Percentiles rank a stretch among this genome's conserved stretches.
Conservation (phyloP, 768 basidiomycete species). For the Leccinellum rugosiceps region DNA sequence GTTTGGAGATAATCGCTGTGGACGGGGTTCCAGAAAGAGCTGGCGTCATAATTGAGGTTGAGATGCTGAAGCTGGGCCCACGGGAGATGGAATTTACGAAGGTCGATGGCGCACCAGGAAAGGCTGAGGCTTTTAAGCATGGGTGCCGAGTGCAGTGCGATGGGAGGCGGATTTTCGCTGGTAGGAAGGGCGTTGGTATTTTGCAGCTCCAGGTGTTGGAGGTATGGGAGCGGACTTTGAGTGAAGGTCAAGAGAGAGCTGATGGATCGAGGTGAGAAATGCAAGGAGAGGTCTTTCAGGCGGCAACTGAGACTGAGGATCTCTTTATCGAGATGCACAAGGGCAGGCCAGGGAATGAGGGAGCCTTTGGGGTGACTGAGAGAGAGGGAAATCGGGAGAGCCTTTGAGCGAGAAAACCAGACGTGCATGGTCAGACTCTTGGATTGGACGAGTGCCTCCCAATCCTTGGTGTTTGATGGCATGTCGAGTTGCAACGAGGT, state of each 20-base stretch:
- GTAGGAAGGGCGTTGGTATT: slow-evolving; percentile 24
- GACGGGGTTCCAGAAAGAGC: slow-evolving; percentile 27
- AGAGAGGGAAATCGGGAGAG: slow-evolving; percentile 26
- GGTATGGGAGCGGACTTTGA: slow-evolving; percentile 20
- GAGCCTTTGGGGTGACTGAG: slow-evolving; percentile 23
- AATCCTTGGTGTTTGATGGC: slow-evolving; percentile 17
- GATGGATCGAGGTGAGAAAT: slow-evolving; percentile 25
- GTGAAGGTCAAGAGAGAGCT: slow-evolving; percentile 27
- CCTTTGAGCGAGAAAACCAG: slow-evolving; percentile 30
- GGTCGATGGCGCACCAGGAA: slow-evolving; percentile 29
- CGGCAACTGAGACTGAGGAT: slow-evolving; percentile 24
- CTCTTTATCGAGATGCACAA: slow-evolving; percentile 30
- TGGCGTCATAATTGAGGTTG: slow-evolving; percentile 28
- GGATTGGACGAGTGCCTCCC: slow-evolving; percentile 26
- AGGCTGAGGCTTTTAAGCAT: slow-evolving; percentile 26
- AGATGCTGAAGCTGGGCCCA: slow-evolving; percentile 29
- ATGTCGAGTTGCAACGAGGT: slow-evolving; percentile 21
- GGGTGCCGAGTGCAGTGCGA: slow-evolving; percentile 26
- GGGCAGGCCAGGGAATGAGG: slow-evolving; percentile 23
- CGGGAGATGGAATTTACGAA: slow-evolving; percentile 24
- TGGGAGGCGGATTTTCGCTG: slow-evolving; percentile 23
- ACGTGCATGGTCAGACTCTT: slow-evolving; percentile 27
- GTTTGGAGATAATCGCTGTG: slow-evolving; percentile 27
- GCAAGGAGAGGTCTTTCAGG: slow-evolving; percentile 17
- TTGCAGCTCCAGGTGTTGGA: slow-evolving; percentile 26